Evolutionary conservation across 345 rosid genomes (phyloP), one percentile per base, ranked within the genome.

Genomic region (Citrus hindsii): DNA sequence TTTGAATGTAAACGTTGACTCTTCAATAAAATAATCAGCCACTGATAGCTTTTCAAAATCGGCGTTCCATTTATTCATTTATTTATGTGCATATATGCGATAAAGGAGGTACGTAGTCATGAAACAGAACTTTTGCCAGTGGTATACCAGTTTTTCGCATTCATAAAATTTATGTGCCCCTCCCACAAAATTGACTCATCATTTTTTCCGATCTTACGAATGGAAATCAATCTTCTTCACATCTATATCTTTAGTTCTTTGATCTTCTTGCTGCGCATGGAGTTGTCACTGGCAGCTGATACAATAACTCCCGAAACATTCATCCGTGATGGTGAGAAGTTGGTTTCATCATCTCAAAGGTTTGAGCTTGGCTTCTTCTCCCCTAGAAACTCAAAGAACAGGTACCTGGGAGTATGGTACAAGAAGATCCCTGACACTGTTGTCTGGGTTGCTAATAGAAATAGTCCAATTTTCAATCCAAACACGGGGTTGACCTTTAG

Each of bases 391-490:
- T 86, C 87, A 16, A 33, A 6, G 19, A 84, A 74, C 2, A 76
- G 71, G 61, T 90, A 89, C 58, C 12, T 90, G 33, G 91, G 86
- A 30, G 84, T 90, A 6, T 84, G 92, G 90, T 86, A 87, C 81
- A 82, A 86, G 73, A 51, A 55, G n/a, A 69, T 60, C 27, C 58
- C 82, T 37, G 16, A 6, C 48, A 81, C 83, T 6, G 80, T 80
- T 42, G 88, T 86, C 2, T 89, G 89, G 91, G 84, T 87, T 14
- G 82, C 90, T 9, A 89, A 87, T 62, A 75, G 90, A 79, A 84
- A 84, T 10, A 21, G 5, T 18, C 83, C 88, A 5, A 35, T 87
- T 6, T 8, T 55, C 16, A 79, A 66, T 28, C 71, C 77, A 10
- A 53, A 80, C 0, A 86, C 81, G 16, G 48, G 7, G 0, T 65